Conservation (phyloP, 805 yeast species). For the Jamesozyma hellenica region DNA sequence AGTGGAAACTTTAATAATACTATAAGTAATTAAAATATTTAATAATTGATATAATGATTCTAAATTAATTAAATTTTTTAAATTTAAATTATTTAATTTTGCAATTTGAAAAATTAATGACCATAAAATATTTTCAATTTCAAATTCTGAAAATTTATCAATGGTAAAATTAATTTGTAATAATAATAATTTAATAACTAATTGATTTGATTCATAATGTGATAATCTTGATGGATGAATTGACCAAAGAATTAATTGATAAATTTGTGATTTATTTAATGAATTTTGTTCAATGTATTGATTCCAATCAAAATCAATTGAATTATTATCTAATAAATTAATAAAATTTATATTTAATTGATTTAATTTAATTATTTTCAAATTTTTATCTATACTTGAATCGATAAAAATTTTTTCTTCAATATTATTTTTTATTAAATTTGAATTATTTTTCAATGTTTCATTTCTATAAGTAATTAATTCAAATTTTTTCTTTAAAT, state of each 20-base stretch:
- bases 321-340: slow-evolving; percentile 20
- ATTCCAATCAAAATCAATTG: slow-evolving; percentile 26
- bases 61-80: slow-evolving; percentile 16
- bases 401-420: background rate
- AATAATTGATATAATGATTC: slow-evolving; percentile 36
- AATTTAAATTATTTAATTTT: slow-evolving; percentile 25
- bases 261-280: slow-evolving; percentile 14
- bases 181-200: slow-evolving; percentile 23
- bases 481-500: slow-evolving; percentile 39
- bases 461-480: slow-evolving; percentile 60
- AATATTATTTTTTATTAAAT: slow-evolving; percentile 2
- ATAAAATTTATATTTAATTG: slow-evolving; percentile 19
- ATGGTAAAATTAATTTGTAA: slow-evolving; percentile 19
- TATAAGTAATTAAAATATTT: slow-evolving; percentile 33
- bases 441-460: slow-evolving; percentile 49
- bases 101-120: slow-evolving; percentile 31
- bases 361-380: slow-evolving; percentile 23
- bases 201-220: slow-evolving; percentile 26
- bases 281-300: slow-evolving; percentile 23
- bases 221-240: slow-evolving; percentile 22
- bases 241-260: slow-evolving; percentile 27
- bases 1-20: slow-evolving; percentile 39
- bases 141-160: slow-evolving; percentile 24
- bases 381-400: slow-evolving; percentile 8
- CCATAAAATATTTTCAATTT: slow-evolving; percentile 31